Conservation (phyloP, 2,329 filamentous ascomycete species). For the Monascus ruber region DNA sequence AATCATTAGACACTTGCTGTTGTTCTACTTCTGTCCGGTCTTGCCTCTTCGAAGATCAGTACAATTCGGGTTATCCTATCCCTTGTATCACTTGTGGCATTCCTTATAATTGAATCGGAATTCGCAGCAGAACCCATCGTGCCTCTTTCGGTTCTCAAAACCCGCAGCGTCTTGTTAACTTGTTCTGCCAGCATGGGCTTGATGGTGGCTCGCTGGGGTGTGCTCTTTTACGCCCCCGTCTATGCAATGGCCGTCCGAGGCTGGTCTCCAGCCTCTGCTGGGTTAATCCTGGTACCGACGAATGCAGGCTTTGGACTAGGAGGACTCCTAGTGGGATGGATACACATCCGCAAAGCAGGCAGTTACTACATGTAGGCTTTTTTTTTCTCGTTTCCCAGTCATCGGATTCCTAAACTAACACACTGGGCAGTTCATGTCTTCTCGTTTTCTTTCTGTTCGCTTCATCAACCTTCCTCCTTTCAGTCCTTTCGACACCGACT, state of each 20-base stretch:
- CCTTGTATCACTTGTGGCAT: slow-evolving; percentile 44
- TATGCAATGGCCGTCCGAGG: slow-evolving; percentile 66
- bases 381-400: neutral
- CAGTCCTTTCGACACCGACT: slow-evolving; percentile 42
- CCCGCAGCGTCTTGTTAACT: slow-evolving; percentile 58
- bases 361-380: slow-evolving; percentile 54
- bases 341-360: slow-evolving; percentile 63
- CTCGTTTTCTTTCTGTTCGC: slow-evolving; percentile 53
- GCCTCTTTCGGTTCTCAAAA: slow-evolving; percentile 57
- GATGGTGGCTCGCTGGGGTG: slow-evolving; percentile 70
- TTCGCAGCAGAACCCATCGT: slow-evolving; percentile 61
- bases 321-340: slow-evolving; percentile 58
- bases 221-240: slow-evolving; percentile 71
- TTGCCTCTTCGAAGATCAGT: slow-evolving; percentile 54
- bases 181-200: slow-evolving; percentile 64
- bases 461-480: slow-evolving; percentile 46
- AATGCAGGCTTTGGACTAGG: slow-evolving; percentile 69
- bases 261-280: slow-evolving; percentile 58
- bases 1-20: slow-evolving; percentile 47
- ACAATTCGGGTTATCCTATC: slow-evolving; percentile 51
- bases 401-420: slow-evolving; percentile 1
- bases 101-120: slow-evolving; percentile 51
- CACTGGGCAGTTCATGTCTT: slow-evolving; percentile 38
- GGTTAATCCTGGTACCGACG: slow-evolving; percentile 67
- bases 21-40: slow-evolving; percentile 59